A percentile compares a stretch with the other conserved stretches of the same genome.
phyloP scores from a whole-genome alignment of 2,329 filamentous ascomycete genomes.

The Cercospora canescens region DNA sequence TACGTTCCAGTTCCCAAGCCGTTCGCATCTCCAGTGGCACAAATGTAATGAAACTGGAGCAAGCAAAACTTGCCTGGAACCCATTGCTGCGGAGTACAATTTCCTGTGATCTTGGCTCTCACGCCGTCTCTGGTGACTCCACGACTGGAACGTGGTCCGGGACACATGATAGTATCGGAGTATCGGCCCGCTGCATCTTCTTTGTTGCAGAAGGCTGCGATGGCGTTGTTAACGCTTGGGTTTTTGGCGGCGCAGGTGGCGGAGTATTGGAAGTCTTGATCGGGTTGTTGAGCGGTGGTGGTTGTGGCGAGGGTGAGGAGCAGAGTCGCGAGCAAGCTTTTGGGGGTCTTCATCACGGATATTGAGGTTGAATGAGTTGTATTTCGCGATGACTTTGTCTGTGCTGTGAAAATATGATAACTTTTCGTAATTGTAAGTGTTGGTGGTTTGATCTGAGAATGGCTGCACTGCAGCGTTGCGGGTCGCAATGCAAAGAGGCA shows the following conservation, averaged over 20 bases:
- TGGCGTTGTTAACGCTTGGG: conserved; percentile 23
- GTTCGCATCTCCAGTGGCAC: conserved; percentile 11
- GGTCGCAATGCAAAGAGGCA: neutral
- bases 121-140: conserved; percentile 18
- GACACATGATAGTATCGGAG: conserved; percentile 23
- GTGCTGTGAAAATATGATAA: neutral
- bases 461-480: neutral
- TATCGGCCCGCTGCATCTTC: neutral
- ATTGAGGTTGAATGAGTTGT: neutral
- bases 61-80: conserved; percentile 26
- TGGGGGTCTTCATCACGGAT: neutral
- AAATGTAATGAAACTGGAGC: conserved; percentile 29
- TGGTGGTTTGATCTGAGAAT: neutral
- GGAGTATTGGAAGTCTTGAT: conserved; percentile 24
- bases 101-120: conserved; percentile 19
- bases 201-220: conserved; percentile 26
- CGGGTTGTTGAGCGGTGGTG: conserved; percentile 1
- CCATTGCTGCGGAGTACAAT: conserved; percentile 25
- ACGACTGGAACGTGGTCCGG: conserved; percentile 12
- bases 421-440: neutral
- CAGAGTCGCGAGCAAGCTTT: conserved; percentile 1
- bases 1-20: conserved; percentile 12
- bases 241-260: conserved; percentile 25
- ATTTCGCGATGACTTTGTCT: neutral
- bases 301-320: conserved; percentile 5